Evolutionary conservation across 2,329 filamentous ascomycete species (phyloP).

Genomic region (Xylariomycetidae sp.): DNA sequence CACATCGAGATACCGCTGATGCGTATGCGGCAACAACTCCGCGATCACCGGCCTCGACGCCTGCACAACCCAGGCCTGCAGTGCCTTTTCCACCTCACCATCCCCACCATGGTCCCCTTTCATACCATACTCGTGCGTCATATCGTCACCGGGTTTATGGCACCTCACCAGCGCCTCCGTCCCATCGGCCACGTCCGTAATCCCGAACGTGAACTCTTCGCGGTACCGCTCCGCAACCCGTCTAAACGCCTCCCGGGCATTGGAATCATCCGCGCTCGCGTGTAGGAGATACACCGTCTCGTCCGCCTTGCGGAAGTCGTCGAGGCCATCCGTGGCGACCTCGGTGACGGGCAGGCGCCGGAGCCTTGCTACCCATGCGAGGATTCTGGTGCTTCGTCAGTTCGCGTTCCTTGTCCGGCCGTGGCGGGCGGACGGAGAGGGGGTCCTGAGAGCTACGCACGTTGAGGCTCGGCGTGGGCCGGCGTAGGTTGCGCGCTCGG

Average conservation of each 20-base stretch:
- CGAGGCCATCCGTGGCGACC: constrained; percentile 10
- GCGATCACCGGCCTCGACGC: constrained; percentile 24
- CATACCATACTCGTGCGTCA: background rate
- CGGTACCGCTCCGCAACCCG: constrained; percentile 21
- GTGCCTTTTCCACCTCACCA: constrained; percentile 1
- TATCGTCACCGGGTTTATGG: constrained; percentile 14
- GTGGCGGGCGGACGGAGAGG: too few relatives aligned
- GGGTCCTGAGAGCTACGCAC: too few relatives aligned
- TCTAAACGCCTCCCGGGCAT: constrained; percentile 14
- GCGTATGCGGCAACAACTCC: constrained; percentile 27
- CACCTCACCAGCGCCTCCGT: constrained; percentile 22
- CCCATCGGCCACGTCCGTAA: constrained; percentile 10
- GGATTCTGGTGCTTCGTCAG: too few relatives aligned
- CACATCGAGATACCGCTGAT: constrained; percentile 29
- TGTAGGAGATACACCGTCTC: constrained; percentile 28
- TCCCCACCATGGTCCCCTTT: background rate
- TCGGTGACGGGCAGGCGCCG: constrained; percentile 21
- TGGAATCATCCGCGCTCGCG: constrained; percentile 14
- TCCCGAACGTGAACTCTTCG: constrained; percentile 30
- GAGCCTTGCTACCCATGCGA: constrained; percentile 19
- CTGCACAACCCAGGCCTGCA: constrained; percentile 23
- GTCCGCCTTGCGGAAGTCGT: constrained; percentile 24
- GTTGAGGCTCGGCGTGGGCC: constrained; percentile 18
- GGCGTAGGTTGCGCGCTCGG: constrained; percentile 11
- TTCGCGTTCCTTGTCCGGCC: too few relatives aligned